Evolutionary conservation across 2,329 filamentous ascomycete species (phyloP), one percentile per base, ranked within the genome.

Genomic region (Ophiostoma tasmaniense): DNA sequence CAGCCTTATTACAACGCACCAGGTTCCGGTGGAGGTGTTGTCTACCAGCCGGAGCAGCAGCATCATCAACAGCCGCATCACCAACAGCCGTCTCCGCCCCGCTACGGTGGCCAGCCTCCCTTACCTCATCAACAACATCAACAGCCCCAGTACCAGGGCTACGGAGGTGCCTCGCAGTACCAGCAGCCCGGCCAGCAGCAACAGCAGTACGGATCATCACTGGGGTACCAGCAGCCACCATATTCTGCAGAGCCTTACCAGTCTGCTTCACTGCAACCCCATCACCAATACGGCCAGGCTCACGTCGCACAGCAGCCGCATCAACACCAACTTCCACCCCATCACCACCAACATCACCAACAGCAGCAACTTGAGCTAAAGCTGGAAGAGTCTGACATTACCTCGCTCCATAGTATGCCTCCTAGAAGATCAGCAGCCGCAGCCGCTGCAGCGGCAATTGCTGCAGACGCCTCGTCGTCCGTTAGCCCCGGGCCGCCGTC

Each of bases 71-170:
- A 59, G 17, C 22, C 62, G 13, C 64, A 62, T 28, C 68, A 55
- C 5, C 67, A 55, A 14, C 22, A 66, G 17, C 66, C 64, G 52
- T 64, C 35, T 6, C 39, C 50, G 25, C 68, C 52, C 11, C 61
- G 33, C 61, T 64, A 64, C 33, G 61, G 59, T 35, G 30, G 28
- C 11, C 55, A 61, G 28, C 55, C 55, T 8, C 55, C 28, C 3
- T 37, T 62, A 22, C 59, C 59, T n/a, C 28, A 72, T 37, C 64
- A 67, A 2, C 66, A 73, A 62, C 73, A 35, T 7, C 71, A 70
- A 42, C 73, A 73, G 50, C 72, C 67, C 28, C 74, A 71, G 67
- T 74, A 73, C 39, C 75, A 74, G 68, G 71, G 74, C 74, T 70
- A 71, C 73, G 69, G 73, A 75, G 17, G 72, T 25, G 14, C 17